Conservation (phyloP, 208 protist species). For the Trypanosoma platydactyli region DNA sequence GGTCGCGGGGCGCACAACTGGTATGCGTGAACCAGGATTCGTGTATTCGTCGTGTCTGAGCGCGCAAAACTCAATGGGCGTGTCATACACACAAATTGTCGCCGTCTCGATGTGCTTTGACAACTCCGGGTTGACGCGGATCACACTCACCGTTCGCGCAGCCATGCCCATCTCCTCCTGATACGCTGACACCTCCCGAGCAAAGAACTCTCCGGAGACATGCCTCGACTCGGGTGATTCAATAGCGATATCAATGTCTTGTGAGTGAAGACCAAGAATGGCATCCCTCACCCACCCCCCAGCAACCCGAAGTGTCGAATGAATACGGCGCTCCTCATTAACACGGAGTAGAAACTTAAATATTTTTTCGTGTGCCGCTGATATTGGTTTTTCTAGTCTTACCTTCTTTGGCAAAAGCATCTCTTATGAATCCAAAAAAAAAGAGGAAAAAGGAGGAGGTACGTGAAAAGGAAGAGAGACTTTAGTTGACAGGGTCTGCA, state of each 20-base stretch:
- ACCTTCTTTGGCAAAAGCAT: constrained; percentile 43
- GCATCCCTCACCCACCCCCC: constrained; percentile 99
- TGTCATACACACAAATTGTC: constrained; percentile 86
- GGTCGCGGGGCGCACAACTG: constrained; percentile 74
- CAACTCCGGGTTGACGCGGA: constrained; percentile 95
- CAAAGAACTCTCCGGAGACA: constrained; percentile 92
- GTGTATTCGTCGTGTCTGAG: constrained; percentile 95
- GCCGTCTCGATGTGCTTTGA: constrained; percentile 99
- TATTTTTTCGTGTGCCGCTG: constrained; percentile 63
- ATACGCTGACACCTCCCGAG: constrained; percentile 75
- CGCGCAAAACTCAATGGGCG: constrained; percentile 97
- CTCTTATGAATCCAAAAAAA: not conserved
- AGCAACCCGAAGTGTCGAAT: constrained; percentile 85
- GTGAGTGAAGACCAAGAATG: constrained; percentile 84
- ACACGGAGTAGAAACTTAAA: constrained; percentile 86
- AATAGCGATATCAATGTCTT: constrained; percentile 99
- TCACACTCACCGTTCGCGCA: constrained; percentile 88
- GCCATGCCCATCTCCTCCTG: constrained; percentile 43
- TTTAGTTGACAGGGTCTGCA: too few species aligned
- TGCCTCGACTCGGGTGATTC: constrained; percentile 52
- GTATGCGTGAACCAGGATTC: constrained; percentile 87
- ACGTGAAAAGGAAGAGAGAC: not conserved
- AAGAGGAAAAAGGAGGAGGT: constrained; percentile 15
- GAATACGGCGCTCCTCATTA: constrained; percentile 51
- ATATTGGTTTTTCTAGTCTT: constrained; percentile 47